A percentile compares a stretch with the other conserved stretches of the same genome.
Conservation (phyloP, 176 grass and related monocot genomes). For the Luzula sylvatica region DNA sequence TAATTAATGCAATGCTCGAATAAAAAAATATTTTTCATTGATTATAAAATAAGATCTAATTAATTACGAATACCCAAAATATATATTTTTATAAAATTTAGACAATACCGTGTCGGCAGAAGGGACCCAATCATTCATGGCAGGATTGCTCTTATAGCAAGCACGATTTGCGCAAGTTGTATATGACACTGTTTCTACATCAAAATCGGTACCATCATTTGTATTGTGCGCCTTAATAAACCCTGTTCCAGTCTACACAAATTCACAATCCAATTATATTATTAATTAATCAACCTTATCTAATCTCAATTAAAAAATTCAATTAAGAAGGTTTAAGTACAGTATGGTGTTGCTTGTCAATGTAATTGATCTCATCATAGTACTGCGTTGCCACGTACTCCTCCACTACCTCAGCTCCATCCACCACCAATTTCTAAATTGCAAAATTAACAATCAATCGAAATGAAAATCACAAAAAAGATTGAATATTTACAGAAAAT, state of each 20-base stretch:
- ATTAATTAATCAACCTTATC: background rate
- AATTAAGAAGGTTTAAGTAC: constrained; percentile 19
- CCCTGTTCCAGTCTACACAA: constrained; percentile 58
- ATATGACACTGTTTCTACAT: background rate
- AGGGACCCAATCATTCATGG: constrained; percentile 85
- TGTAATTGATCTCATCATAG: constrained; percentile 53
- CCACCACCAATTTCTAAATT: constrained; percentile 46
- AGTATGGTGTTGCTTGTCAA: constrained; percentile 86
- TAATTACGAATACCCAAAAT: background rate
- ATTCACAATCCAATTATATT: background rate
- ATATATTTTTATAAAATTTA: background rate
- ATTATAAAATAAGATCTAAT: background rate
- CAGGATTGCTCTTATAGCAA: constrained; percentile 52
- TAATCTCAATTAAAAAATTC: background rate
- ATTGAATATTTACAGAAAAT: too few relatives aligned
- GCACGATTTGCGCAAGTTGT: constrained; percentile 20
- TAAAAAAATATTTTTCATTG: background rate
- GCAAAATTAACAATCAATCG: constrained; percentile 1
- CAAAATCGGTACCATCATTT: constrained; percentile 16
- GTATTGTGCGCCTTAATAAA: constrained; percentile 64
- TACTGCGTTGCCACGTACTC: constrained; percentile 71
- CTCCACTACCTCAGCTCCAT: constrained; percentile 38
- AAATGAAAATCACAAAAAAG: background rate
- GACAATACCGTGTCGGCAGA: constrained; percentile 44
- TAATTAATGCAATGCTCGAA: too few relatives aligned